Evolutionary conservation across 306 rosid genomes (phyloP).

Genomic region (Albizia julibrissin): DNA sequence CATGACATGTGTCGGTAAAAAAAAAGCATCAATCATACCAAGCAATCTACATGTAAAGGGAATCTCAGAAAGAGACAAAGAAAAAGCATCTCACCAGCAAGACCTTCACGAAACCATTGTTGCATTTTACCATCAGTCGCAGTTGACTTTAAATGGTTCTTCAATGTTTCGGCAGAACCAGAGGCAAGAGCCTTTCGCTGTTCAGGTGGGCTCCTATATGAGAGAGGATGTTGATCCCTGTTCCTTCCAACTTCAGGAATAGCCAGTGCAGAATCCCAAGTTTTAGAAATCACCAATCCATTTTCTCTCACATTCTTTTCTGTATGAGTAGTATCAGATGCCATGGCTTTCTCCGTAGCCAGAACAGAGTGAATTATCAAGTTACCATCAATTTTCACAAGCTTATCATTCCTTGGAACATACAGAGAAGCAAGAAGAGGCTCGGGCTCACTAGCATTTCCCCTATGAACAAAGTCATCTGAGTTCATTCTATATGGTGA

Average conservation of each 20-base stretch:
- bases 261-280: constrained; percentile 50
- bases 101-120: constrained; percentile 98
- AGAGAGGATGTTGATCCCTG: constrained; percentile 44
- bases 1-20: neutral
- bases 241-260: constrained; percentile 50
- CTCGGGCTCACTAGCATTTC: constrained; percentile 74
- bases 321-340: constrained; percentile 36
- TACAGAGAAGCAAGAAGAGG: constrained; percentile 68
- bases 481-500: constrained; percentile 18
- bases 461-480: constrained; percentile 41
- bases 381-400: constrained; percentile 74
- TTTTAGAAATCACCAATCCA: constrained; percentile 47
- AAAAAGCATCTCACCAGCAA: constrained; percentile 66
- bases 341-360: constrained; percentile 68
- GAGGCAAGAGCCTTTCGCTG: constrained; percentile 71
- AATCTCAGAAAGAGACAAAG: constrained; percentile 9
- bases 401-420: constrained; percentile 73
- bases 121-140: constrained; percentile 90
- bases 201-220: constrained; percentile 51
- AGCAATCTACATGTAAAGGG: neutral
- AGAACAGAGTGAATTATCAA: constrained; percentile 70
- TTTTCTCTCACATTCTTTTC: constrained; percentile 43
- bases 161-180: constrained; percentile 59
- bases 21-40: constrained; percentile 3
- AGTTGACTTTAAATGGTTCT: constrained; percentile 63